These are phyloP conservation scores for Pleodorina starrii DNA, from an alignment of 139 green algal species.

Conservation along the genomic window DNA sequence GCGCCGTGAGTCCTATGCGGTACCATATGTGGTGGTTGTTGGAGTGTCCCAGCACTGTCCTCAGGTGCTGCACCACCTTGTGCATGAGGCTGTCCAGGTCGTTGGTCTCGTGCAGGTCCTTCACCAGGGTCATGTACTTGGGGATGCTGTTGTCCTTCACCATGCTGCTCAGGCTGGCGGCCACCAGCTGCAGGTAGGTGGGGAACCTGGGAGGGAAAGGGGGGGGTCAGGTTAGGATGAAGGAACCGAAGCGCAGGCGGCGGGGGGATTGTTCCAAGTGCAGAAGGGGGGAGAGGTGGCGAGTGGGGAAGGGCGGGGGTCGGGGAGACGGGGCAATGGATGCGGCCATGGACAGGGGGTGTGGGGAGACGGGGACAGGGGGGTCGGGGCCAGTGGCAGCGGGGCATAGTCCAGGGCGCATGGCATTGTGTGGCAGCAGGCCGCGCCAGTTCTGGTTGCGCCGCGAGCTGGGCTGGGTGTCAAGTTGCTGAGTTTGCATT, in stretches of 20 bases:
- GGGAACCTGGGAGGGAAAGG: conserved; percentile 57
- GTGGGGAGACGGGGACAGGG: too few species aligned
- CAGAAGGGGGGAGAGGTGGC: neutral
- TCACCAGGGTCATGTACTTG: conserved; percentile 62
- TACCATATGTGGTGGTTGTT: conserved; percentile 70
- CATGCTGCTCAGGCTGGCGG: conserved; percentile 62
- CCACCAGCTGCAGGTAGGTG: conserved; percentile 69
- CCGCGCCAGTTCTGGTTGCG: too few species aligned
- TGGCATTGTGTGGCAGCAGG: too few species aligned
- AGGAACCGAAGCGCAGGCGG: neutral
- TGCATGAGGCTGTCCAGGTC: conserved; percentile 58
- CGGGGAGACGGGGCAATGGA: neutral
- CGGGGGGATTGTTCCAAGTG: too few species aligned
- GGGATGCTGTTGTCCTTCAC: conserved; percentile 66
- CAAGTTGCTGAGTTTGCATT: too few species aligned
- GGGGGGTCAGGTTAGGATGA: neutral
- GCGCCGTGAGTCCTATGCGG: conserved; percentile 63
- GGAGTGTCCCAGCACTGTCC: conserved; percentile 57
- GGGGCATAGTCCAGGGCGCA: too few species aligned
- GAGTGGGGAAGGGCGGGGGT: neutral
- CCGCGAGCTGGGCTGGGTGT: too few species aligned
- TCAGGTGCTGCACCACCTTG: conserved; percentile 62
- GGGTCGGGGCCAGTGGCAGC: too few species aligned
- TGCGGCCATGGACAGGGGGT: too few species aligned
- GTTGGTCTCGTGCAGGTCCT: conserved; percentile 46